Evolutionary conservation across 2,329 filamentous ascomycete species (phyloP), one percentile per base, ranked within the genome.

Genomic region (Didymella exigua): DNA sequence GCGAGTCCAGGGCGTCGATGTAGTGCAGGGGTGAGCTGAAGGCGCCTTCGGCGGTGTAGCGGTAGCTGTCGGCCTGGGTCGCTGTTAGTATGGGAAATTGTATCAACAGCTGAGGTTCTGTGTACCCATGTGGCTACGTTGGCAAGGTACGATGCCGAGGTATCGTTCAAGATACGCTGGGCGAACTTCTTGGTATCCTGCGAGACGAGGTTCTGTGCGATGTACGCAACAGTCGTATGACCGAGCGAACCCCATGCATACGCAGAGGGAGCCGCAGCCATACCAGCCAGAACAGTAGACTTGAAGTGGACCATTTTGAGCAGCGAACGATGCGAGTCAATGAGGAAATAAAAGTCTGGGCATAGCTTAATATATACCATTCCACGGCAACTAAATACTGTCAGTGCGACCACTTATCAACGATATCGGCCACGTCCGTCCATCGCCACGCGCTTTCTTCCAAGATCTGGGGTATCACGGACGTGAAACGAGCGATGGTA

Each of bases 161-260:
- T 76, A 33, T 78, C 77, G 50, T 70, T 73, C 5, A 85, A 72
- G 33, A 81, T 74, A 45, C 60, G 61, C 53, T 74, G 63, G 11
- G 79, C 77, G 67, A 78, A 84, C 16, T 72, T 61, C 48, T 74
- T 73, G 3, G 81, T 81, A 14, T 73, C 62, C 16, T 71, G 51
- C 3, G 72, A 70, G 44, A 84, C 68, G 60, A 79, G 80, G 58
- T 78, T 74, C 49, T 82, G 78, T 0, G 83, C 82, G 33, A 85
- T 78, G 61, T 80, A 82, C 18, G 80, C 83, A 5, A 85, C 77
- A 2, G 83, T 82, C 26, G 79, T 77, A 56, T 85, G 83, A 30
- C 82, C 83, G 0, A 85, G 68, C 7, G 67, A 70, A 21, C 83
- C 82, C 83, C 83, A 85, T 7, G 79, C 81, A 27, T 61, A 49